phyloP scores from a whole-genome alignment of 2,329 filamentous ascomycete genomes.

The Talaromyces sp. region DNA sequence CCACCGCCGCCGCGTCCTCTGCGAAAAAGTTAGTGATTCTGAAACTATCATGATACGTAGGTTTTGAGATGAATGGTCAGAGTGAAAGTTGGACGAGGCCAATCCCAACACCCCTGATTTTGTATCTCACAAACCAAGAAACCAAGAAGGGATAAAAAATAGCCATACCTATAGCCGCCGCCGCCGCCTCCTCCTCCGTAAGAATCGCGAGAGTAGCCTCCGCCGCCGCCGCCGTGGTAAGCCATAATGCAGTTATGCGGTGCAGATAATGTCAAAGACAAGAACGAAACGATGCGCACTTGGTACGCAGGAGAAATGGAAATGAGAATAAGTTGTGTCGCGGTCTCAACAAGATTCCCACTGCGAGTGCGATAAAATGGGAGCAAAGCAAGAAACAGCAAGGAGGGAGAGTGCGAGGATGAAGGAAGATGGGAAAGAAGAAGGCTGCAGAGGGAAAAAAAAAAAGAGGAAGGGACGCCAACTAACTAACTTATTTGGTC shows the following conservation, averaged over 20 bases:
- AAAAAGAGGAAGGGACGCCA: constrained; percentile 12
- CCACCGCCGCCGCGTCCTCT: constrained; percentile 42
- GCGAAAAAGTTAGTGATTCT: constrained; percentile 3
- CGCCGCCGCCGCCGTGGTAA: constrained; percentile 52
- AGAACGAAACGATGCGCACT: background rate
- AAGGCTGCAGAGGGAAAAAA: constrained; percentile 7
- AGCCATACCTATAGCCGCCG: constrained; percentile 47
- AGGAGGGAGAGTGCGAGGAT: background rate
- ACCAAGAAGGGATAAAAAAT: background rate
- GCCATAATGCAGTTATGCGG: constrained; percentile 52
- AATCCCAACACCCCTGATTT: background rate
- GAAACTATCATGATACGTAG: background rate
- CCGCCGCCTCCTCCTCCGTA: constrained; percentile 51
- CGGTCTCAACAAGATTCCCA: background rate
- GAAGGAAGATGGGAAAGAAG: background rate
- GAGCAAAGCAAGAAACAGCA: background rate
- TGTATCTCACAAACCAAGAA: background rate
- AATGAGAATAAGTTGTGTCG: background rate
- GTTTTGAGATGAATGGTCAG: background rate
- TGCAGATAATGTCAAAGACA: background rate
- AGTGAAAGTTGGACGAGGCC: background rate
- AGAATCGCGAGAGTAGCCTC: constrained; percentile 34
- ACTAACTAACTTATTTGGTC: background rate
- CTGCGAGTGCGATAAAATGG: background rate
- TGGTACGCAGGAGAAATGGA: background rate